Conservation (phyloP, 495 filamentous ascomycete genomes). For the Eremomyces bilateralis region DNA sequence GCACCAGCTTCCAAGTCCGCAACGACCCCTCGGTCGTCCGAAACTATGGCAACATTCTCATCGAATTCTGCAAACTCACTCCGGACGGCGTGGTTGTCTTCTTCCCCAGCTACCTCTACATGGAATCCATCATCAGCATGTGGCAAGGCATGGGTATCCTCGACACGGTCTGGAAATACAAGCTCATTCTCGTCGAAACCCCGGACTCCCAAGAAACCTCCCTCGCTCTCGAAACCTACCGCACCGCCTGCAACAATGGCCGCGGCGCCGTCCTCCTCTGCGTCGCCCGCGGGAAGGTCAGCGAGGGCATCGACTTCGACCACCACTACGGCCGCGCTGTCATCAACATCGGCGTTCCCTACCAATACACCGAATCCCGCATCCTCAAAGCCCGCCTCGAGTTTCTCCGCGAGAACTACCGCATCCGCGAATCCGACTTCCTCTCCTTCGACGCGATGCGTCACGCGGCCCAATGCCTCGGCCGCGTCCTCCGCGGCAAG, state of each 20-base stretch:
- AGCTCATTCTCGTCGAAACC: slow-evolving; percentile 93
- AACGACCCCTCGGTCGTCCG: slow-evolving; percentile 87
- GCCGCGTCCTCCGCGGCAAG: slow-evolving; percentile 86
- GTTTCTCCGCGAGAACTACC: slow-evolving; percentile 89
- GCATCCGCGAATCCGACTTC: slow-evolving; percentile 94
- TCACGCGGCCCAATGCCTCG: slow-evolving; percentile 90
- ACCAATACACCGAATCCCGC: slow-evolving; percentile 95
- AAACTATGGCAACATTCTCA: slow-evolving; percentile 83
- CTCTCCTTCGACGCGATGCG: slow-evolving; percentile 98
- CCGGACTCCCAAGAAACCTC: slow-evolving; percentile 95
- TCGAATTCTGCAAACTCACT: slow-evolving; percentile 83
- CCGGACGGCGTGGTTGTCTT: slow-evolving; percentile 97
- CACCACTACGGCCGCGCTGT: slow-evolving; percentile 97
- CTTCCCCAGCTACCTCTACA: slow-evolving; percentile 96
- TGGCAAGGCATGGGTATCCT: slow-evolving; percentile 97
- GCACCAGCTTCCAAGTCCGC: slow-evolving; percentile 76
- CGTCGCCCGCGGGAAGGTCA: slow-evolving; percentile 91
- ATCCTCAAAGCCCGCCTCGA: slow-evolving; percentile 92
- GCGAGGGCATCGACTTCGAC: slow-evolving; percentile 97
- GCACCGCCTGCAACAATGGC: slow-evolving; percentile 92
- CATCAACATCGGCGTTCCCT: slow-evolving; percentile 89
- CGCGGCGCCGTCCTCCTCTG: slow-evolving; percentile 82
- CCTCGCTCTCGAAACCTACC: slow-evolving; percentile 86
- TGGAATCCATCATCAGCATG: slow-evolving; percentile 97
- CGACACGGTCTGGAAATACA: slow-evolving; percentile 98